Base-by-base conservation (phyloP, 106 monocot genomes). In the Acorus calamus region DNA sequence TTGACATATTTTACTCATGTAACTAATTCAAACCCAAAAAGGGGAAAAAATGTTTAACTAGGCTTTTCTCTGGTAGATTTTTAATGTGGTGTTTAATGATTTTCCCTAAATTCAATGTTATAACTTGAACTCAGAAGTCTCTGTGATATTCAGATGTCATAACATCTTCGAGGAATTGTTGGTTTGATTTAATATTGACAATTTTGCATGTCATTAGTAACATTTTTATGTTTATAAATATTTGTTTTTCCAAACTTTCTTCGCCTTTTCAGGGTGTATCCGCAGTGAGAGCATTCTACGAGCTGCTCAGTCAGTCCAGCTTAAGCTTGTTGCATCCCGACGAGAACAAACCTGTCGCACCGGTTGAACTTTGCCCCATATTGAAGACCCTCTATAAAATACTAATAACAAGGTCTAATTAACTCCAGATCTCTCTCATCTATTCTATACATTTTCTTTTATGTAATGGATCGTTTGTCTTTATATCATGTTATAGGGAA, bases 301-400 rank as follows among this genome's bases (percentile, higher is more conserved):
- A 91, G 60, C 83, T 91, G 51, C 83, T 91, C 42, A 91, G 86
- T 76, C 86, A 91, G 46, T 59, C 79, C n/a, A 86, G 90, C 68
- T 73, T 91, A 71, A 91, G 69, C 48, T 75, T 91, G 14, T 72
- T 86, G 47, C 80, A 91, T 81, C 86, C 90, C 13, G 83, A 83
- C 66, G 83, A 72, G 45, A 81, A 86, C 2, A 80, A 74, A 55
- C 83, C 67, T 47, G 86, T 86, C 48, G 91, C 86, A 48, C 86
- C 86, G 4, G 86, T 83, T 47, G 80, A 91, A 69, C 67, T 91
- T 14, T 89, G 89, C 77, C 89, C 89, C 28, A 89, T 89, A 13
- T 62, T 91, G 64, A 91, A 80, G 69, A 86, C 80, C 52, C 69
- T 91, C 4, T 74, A 91, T 64, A 86, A 74, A 50, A 91, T 86